Evolutionary conservation across 805 yeast genomes (phyloP), one percentile per base, ranked within the genome.

Genomic region (Candida krabiensis): DNA sequence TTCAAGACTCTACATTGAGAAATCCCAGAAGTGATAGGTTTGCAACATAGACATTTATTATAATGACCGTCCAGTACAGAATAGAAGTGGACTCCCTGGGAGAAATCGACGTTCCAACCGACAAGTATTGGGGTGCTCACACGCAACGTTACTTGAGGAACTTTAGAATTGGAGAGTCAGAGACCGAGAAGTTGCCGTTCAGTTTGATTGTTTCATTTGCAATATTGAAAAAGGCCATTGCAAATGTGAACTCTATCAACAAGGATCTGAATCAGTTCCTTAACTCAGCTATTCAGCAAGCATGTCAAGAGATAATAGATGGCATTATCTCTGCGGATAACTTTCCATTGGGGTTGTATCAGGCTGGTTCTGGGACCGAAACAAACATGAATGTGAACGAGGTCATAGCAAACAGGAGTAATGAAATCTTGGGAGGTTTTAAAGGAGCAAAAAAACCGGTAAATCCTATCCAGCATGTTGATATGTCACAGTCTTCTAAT

Each of bases 351-450:
- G 98, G 93, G 39, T 96, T 91, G 25, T 91, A 87, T 83, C 98
- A 91, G 73, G 91, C 98, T 43, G 98, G 98, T 43, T 86, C 96
- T 22, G 98, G 98, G 63, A 91, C 98, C 37, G 98, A 91, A 70
- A 83, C 95, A 43, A 91, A 91, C 74, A 91, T 91, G 98, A 90
- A 91, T 66, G 95, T 97, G 58, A 91, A 91, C 66, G 98, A 91
- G 71, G 98, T 91, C 52, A 91, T 91, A 56, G 85, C 96, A 34
- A 91, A 91, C 78, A 81, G 98, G 60, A 97, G 98, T 53, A 91
- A 91, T 66, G 97, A 91, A 70, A 58, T 91, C 36, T 75, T 91
- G 50, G 97, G 96, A 49, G 98, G 97, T 44, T 76, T 73, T 59
- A 68, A 82, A 59, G 98, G 98, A 44, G 80, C 96, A 44, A 91